Percentiles rank a stretch among this genome's conserved stretches.
phyloP scores from a whole-genome alignment of 306 rosid species.

The Citrullus colocynthis region DNA sequence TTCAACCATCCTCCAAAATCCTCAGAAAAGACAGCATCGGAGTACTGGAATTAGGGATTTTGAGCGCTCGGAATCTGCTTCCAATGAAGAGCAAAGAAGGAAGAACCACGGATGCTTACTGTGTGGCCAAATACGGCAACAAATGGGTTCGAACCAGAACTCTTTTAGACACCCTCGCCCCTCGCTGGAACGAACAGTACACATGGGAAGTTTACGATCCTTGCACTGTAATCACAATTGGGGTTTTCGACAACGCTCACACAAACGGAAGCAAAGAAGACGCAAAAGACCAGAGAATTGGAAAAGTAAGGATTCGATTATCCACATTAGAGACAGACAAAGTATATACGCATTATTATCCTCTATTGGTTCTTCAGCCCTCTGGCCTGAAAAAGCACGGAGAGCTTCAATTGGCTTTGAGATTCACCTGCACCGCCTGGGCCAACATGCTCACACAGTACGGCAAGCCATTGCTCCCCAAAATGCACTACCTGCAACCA shows the following conservation, averaged over 20 bases:
- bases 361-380: slow-evolving; percentile 55
- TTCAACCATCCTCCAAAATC: slow-evolving; percentile 72
- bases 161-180: slow-evolving; percentile 52
- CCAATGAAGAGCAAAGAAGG: slow-evolving; percentile 82
- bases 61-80: slow-evolving; percentile 58
- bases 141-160: slow-evolving; percentile 93
- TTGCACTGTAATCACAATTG: slow-evolving; percentile 75
- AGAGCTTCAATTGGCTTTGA: slow-evolving; percentile 81
- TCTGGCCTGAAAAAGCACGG: slow-evolving; percentile 77
- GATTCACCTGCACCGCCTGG: slow-evolving; percentile 85
- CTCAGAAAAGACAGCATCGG: slow-evolving; percentile 59
- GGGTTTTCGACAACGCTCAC: slow-evolving; percentile 73
- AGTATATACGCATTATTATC: slow-evolving; percentile 76
- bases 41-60: slow-evolving; percentile 78
- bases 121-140: slow-evolving; percentile 91
- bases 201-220: slow-evolving; percentile 92
- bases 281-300: slow-evolving; percentile 59
- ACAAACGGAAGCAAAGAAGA: slow-evolving; percentile 43
- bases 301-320: slow-evolving; percentile 80
- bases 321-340: slow-evolving; percentile 78
- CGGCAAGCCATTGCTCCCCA: slow-evolving; percentile 76
- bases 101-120: slow-evolving; percentile 66
- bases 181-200: slow-evolving; percentile 95
- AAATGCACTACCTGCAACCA: slow-evolving; percentile 84
- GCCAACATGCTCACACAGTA: slow-evolving; percentile 73